A percentile compares a stretch with the other conserved stretches of the same genome.
phyloP scores from a whole-genome alignment of 768 basidiomycete species.

The Phlebiopsis gigantea region DNA sequence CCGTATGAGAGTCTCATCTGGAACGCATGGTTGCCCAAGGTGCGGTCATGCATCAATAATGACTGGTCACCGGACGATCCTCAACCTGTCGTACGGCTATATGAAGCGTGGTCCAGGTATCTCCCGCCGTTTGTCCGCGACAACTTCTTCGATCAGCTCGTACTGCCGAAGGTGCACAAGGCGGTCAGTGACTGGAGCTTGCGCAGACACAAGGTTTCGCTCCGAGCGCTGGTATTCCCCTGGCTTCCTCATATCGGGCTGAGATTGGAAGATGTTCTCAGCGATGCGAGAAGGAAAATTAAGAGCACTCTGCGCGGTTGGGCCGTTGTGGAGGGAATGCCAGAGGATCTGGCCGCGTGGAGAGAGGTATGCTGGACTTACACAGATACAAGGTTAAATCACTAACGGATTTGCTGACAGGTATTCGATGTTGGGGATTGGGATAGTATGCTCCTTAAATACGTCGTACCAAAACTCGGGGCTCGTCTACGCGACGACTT shows the following conservation, averaged over 20 bases:
- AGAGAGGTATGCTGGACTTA: conserved; percentile 53
- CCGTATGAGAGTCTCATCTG: conserved; percentile 93
- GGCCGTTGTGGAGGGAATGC: conserved; percentile 66
- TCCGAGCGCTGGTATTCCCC: conserved; percentile 86
- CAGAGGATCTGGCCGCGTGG: conserved; percentile 77
- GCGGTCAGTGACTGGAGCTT: conserved; percentile 82
- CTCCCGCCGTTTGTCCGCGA: conserved; percentile 89
- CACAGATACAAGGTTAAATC: not conserved
- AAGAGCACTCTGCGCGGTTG: conserved; percentile 74
- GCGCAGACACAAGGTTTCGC: conserved; percentile 47
- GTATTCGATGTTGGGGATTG: conserved; percentile 80
- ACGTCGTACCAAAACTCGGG: conserved; percentile 88
- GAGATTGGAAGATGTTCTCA: conserved; percentile 78
- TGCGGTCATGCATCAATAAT: conserved; percentile 93
- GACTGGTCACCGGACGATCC: conserved; percentile 81
- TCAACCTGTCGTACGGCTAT: conserved; percentile 71
- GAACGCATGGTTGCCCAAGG: conserved; percentile 92
- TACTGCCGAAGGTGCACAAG: conserved; percentile 87
- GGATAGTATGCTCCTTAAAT: conserved; percentile 88
- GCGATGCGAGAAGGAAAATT: conserved; percentile 82
- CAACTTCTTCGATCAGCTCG: conserved; percentile 92
- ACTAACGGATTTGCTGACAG: conserved; percentile 27
- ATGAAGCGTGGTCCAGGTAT: conserved; percentile 84
- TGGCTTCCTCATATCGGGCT: conserved; percentile 90
- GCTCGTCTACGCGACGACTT: conserved; percentile 79